Conservation (phyloP, 2,329 filamentous ascomycete species). For the Talaromyces sp. region DNA sequence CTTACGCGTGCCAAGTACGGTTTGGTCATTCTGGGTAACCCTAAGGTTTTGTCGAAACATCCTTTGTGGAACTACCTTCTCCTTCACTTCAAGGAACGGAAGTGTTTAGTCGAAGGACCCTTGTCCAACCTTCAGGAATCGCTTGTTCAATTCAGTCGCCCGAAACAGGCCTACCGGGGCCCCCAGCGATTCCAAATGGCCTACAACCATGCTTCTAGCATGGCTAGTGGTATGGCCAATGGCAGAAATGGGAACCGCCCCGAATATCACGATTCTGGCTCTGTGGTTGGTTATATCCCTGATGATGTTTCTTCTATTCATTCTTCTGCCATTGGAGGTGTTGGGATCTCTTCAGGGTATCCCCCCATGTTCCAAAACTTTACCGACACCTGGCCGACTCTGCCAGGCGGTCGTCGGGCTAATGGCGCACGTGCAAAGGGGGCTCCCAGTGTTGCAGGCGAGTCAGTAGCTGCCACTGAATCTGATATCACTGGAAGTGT, state of each 20-base stretch:
- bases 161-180: conserved; percentile 84
- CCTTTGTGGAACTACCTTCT: conserved; percentile 95
- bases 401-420: conserved; percentile 64
- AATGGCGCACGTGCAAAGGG: conserved; percentile 62
- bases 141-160: conserved; percentile 87
- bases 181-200: conserved; percentile 83
- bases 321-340: conserved; percentile 81
- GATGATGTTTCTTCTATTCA: conserved; percentile 97
- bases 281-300: conserved; percentile 89
- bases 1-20: conserved; percentile 96
- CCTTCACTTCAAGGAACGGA: conserved; percentile 92
- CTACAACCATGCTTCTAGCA: conserved; percentile 61
- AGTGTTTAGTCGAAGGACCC: conserved; percentile 92
- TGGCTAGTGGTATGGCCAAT: conserved; percentile 49
- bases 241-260: conserved; percentile 46
- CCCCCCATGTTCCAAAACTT: conserved; percentile 96
- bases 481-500: conserved; percentile 77
- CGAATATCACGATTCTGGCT: conserved; percentile 69
- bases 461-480: conserved; percentile 88
- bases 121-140: conserved; percentile 94
- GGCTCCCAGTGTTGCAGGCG: conserved; percentile 75
- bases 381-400: conserved; percentile 80
- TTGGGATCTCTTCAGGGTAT: conserved; percentile 74
- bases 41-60: conserved; percentile 95
- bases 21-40: conserved; percentile 92